Evolutionary conservation across 2,329 filamentous ascomycete species (phyloP).

Genomic region (Epichloe coenophiala): DNA sequence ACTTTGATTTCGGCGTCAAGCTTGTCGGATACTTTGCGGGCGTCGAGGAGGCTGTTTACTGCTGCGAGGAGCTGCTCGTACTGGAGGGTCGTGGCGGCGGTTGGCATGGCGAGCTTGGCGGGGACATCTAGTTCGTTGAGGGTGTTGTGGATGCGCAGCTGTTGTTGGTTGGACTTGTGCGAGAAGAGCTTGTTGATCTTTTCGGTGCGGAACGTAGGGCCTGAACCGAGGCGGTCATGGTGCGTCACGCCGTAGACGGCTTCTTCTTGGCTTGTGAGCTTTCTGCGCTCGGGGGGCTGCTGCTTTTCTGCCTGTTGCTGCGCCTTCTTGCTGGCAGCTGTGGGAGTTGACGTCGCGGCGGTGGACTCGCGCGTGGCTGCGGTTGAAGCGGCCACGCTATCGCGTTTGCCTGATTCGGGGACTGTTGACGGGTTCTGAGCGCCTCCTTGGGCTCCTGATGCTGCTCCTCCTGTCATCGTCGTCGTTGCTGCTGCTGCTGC

Average conservation of each 20-base stretch:
- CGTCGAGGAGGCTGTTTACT: slow-evolving; percentile 56
- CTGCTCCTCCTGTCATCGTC: slow-evolving; percentile 14
- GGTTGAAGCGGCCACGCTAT: slow-evolving; percentile 38
- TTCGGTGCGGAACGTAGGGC: slow-evolving; percentile 82
- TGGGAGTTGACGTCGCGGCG: slow-evolving; percentile 20
- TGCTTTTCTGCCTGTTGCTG: slow-evolving; percentile 19
- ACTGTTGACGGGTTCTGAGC: slow-evolving; percentile 20
- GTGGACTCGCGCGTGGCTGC: slow-evolving; percentile 21
- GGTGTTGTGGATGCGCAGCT: slow-evolving; percentile 58
- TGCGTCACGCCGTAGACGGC: slow-evolving; percentile 70
- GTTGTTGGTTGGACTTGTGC: slow-evolving; percentile 64
- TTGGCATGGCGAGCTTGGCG: slow-evolving; percentile 59
- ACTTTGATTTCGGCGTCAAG: slow-evolving; percentile 57
- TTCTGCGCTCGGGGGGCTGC: slow-evolving; percentile 43
- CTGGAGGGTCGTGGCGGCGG: slow-evolving; percentile 52
- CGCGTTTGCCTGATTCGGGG: slow-evolving; percentile 29
- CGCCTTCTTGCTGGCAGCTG: slow-evolving; percentile 36
- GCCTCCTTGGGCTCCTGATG: slow-evolving; percentile 9
- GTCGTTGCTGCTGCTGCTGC: neutral
- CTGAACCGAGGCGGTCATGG: slow-evolving; percentile 72
- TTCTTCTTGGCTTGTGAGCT: slow-evolving; percentile 64
- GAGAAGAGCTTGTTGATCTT: slow-evolving; percentile 66
- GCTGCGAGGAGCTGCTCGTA: slow-evolving; percentile 59
- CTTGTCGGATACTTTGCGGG: slow-evolving; percentile 63
- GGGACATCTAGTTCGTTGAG: slow-evolving; percentile 61